Evolutionary conservation across 2,329 filamentous ascomycete species (phyloP).

Genomic region (Stachybotrys elegans): DNA sequence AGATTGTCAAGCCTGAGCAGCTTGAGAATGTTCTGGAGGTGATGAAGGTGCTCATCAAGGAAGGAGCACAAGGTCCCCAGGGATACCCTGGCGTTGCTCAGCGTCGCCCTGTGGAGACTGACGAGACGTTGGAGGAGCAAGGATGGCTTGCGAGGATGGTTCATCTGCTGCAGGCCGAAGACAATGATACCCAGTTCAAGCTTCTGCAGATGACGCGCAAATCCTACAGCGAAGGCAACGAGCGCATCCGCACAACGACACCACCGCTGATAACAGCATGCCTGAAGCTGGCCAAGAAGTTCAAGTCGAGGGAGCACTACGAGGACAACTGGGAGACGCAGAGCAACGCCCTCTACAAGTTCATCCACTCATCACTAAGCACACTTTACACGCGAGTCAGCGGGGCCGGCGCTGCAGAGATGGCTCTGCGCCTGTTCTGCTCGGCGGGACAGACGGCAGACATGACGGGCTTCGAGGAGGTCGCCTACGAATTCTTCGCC

Average conservation of each 20-base stretch:
- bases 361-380: conserved; percentile 84
- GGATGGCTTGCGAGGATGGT: conserved; percentile 92
- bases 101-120: conserved; percentile 74
- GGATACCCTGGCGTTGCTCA: conserved; percentile 81
- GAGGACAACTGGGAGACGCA: conserved; percentile 60
- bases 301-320: conserved; percentile 86
- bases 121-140: conserved; percentile 97
- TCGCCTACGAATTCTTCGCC: conserved; percentile 96
- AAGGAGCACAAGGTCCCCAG: conserved; percentile 77
- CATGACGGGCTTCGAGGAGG: conserved; percentile 87
- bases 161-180: conserved; percentile 74
- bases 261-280: conserved; percentile 86
- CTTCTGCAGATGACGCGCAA: conserved; percentile 84
- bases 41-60: conserved; percentile 85
- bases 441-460: conserved; percentile 91
- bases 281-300: conserved; percentile 80
- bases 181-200: conserved; percentile 93
- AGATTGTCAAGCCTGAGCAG: conserved; percentile 71
- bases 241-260: conserved; percentile 92
- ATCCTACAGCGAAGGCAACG: conserved; percentile 85
- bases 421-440: conserved; percentile 84
- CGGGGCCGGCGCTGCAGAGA: conserved; percentile 71
- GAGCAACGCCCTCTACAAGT: conserved; percentile 81
- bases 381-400: conserved; percentile 84
- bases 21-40: conserved; percentile 86